Evolutionary conservation across 2,329 filamentous ascomycete species (phyloP).

Genomic region (Huntiella decipiens): DNA sequence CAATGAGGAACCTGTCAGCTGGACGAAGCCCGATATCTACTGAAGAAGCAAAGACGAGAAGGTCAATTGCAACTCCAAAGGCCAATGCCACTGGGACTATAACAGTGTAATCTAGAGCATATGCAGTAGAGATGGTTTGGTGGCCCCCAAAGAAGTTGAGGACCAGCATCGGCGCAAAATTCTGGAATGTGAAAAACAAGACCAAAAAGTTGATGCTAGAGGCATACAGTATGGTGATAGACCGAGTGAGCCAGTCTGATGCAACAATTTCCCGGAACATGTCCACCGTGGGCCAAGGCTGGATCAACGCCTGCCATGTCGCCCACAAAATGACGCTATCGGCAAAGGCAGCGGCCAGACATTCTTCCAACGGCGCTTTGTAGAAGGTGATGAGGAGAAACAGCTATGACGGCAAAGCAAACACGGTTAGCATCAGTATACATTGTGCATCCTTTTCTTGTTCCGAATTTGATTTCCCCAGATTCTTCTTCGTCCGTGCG

Average conservation of each 20-base stretch:
- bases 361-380: slow-evolving; percentile 41
- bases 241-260: slow-evolving; percentile 39
- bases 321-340: slow-evolving; percentile 11
- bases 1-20: slow-evolving; percentile 28
- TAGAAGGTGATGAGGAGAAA: slow-evolving; percentile 68
- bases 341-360: neutral
- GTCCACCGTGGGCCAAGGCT: slow-evolving; percentile 24
- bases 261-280: slow-evolving; percentile 50
- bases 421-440: neutral
- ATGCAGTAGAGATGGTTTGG: slow-evolving; percentile 46
- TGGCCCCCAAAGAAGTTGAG: slow-evolving; percentile 58
- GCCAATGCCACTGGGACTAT: slow-evolving; percentile 38
- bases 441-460: neutral
- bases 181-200: slow-evolving; percentile 48
- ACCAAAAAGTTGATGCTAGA: slow-evolving; percentile 57
- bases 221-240: slow-evolving; percentile 49
- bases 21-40: slow-evolving; percentile 31
- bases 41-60: slow-evolving; percentile 59
- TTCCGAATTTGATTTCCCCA: neutral
- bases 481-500: no score
- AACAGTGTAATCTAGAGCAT: slow-evolving; percentile 40
- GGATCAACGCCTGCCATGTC: slow-evolving; percentile 30
- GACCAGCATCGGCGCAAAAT: slow-evolving; percentile 53
- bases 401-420: slow-evolving; percentile 25
- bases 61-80: slow-evolving; percentile 50